Evolutionary conservation across 2,329 filamentous ascomycete species (phyloP), one percentile per base, ranked within the genome.

Genomic region (Scedosporium apiospermum): DNA sequence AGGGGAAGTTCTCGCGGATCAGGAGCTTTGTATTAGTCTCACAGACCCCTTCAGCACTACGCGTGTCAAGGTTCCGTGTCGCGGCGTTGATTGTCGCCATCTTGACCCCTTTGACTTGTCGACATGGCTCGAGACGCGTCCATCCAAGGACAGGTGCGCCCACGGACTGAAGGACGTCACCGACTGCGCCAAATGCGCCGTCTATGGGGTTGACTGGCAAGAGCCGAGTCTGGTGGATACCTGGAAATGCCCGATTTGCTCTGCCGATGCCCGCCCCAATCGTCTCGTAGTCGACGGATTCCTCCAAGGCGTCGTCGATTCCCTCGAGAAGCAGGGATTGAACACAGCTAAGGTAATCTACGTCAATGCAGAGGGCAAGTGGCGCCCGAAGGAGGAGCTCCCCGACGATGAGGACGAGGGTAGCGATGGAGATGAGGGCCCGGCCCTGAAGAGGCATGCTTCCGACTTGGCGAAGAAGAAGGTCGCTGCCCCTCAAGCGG

Each of bases 231-330:
- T 82, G 62, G 78, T 83, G 0, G 90, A 95, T 69, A 83, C 84
- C 61, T 97, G 93, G 92, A 88, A 83, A 65, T 99, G 95, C 68
- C 95, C 95, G 0, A 85, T 96, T 34, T 98, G 93, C 72, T 79
- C 80, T 27, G 77, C 76, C 38, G 93, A 97, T 72, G 91, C 89
- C 10, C 83, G 93, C 14, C 95, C 93, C 0, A 77, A 80, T 26
- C 83, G 78, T 64, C 80, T 98, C 1, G 73, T 85, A 2, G 77
- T 93, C 5, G 93, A 98, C 69, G 83, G 83, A 1, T 97, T 92
- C 70, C 77, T 97, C 55, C 70, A 80, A 12, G 74, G 82, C 0
- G 85, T 97, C 0, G 80, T 85, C 14, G 72, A 80, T 57, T 76
- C 96, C 6, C 34, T 69, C 4, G 62, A 23, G 9, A 49, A 63